Conservation (phyloP, 2,329 filamentous ascomycete genomes). For the Lizonia empirigonia region DNA sequence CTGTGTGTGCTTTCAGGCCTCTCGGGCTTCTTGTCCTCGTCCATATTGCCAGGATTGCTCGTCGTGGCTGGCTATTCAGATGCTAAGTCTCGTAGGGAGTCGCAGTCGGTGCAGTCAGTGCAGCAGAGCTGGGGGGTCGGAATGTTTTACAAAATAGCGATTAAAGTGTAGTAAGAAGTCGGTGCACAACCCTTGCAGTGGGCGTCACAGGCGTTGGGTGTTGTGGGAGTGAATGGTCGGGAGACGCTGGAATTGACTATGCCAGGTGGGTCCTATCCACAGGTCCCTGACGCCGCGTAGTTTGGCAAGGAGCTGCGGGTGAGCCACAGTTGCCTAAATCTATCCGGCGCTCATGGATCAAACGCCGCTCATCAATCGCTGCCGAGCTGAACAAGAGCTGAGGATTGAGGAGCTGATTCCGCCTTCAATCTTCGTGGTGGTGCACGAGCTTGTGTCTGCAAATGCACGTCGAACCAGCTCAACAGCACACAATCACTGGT, state of each 20-base stretch:
- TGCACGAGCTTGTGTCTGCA: slow-evolving; percentile 2
- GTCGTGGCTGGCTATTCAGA: not conserved
- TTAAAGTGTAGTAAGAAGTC: slow-evolving; percentile 5
- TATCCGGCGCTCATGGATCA: slow-evolving; percentile 3
- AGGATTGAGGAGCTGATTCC: not conserved
- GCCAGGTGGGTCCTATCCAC: not conserved
- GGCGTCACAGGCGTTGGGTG: slow-evolving; percentile 10
- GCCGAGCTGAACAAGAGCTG: slow-evolving; percentile 2
- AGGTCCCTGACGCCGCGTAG: slow-evolving; percentile 5
- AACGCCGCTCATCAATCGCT: not conserved
- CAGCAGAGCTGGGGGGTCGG: not conserved
- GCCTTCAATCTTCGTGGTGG: not conserved
- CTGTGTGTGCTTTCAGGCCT: slow-evolving; percentile 41
- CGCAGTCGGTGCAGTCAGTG: slow-evolving; percentile 9
- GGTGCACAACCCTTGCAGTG: slow-evolving; percentile 10
- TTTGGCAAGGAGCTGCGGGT: slow-evolving; percentile 9
- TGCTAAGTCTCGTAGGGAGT: slow-evolving; percentile 1
- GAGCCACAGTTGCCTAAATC: slow-evolving; percentile 16
- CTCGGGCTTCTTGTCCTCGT: slow-evolving; percentile 21
- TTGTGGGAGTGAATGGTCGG: slow-evolving; percentile 16
- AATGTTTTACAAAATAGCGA: slow-evolving; percentile 5
- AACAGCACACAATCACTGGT: slow-evolving; percentile 7
- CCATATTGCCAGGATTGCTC: slow-evolving; percentile 9
- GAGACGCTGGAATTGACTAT: slow-evolving; percentile 6
- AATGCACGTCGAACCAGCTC: slow-evolving; percentile 9